Evolutionary conservation across 176 grass and related monocot species (phyloP).

Genomic region (Zea luxurians): DNA sequence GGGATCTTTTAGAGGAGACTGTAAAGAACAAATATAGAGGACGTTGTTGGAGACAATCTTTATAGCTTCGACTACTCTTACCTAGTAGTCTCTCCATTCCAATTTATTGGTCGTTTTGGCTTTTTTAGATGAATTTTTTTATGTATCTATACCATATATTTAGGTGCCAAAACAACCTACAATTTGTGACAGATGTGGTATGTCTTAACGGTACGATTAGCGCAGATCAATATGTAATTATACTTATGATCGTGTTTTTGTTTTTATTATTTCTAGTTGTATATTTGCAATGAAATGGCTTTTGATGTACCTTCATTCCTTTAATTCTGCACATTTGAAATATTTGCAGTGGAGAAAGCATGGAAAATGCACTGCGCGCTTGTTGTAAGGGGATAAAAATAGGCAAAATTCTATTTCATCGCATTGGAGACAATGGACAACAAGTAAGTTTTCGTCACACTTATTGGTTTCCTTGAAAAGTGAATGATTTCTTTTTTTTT

Average conservation of each 20-base stretch:
- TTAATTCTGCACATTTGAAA: slow-evolving; percentile 20
- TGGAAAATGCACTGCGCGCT: slow-evolving; percentile 82
- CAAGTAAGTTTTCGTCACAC: slow-evolving; percentile 46
- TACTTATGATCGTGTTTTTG: not conserved
- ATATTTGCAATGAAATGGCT: slow-evolving; percentile 7
- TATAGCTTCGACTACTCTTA: slow-evolving; percentile 28
- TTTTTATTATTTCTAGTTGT: not conserved
- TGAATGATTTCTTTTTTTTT: slow-evolving; percentile 17
- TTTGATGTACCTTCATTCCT: not conserved
- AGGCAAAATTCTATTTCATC: slow-evolving; percentile 87
- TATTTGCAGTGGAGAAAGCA: slow-evolving; percentile 74
- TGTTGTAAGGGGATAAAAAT: slow-evolving; percentile 90
- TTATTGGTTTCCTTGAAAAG: slow-evolving; percentile 20
- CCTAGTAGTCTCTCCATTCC: not conserved
- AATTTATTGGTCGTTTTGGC: too few relatives aligned
- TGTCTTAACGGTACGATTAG: not conserved
- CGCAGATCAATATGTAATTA: not conserved
- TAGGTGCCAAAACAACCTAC: too few relatives aligned
- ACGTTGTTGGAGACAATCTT: too few relatives aligned
- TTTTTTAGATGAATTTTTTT: not conserved
- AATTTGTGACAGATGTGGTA: too few relatives aligned
- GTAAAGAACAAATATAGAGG: too few relatives aligned
- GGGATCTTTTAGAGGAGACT: too few relatives aligned
- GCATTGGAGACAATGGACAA: slow-evolving; percentile 73
- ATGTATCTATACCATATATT: not conserved